Base-by-base conservation (phyloP, 116 monocot species). In the Phalaenopsis hybrid region DNA sequence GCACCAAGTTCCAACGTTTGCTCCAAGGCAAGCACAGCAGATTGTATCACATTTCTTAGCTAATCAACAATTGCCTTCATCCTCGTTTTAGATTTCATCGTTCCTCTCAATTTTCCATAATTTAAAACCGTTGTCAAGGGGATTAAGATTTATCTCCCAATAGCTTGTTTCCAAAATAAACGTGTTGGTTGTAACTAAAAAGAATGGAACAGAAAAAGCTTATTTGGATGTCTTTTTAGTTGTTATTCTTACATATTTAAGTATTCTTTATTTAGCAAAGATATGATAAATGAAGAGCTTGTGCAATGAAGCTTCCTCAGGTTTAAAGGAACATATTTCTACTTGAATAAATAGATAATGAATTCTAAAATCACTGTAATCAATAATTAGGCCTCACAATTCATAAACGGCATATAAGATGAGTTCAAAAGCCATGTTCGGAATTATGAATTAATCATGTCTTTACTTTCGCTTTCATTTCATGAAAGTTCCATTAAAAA, bases 1-100 rank as follows among this genome's bases (percentile, higher is more conserved):
- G 5, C 89, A 92, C 78, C 85, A 88, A 82, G 92, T 92, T 10
- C 92, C 89, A 6, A 76, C 86, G 21, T 82, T 86, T 80, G 74
- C 79, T 10, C 92, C 92, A 1, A 81, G 63, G 77, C 89, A 88
- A 78, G 84, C 89, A 6, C 82, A 10, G 8, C 81, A 82, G 57
- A 77, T 89, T 44, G 21, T 84, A 18, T 45, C 49, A 4, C 82
- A 84, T 44, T 88, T 92, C 88, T 79, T 92, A 57, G 87, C 92
- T 1, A 50, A 86, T 77, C 46, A 88, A 15, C 83, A 87, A 20
- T n/a, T 92, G 80, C 88, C 88, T 76, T 76, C 92, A 46, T 45
- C 77, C 12, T 78, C 86, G 28, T 91, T 83, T 70, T 89, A 87
- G 75, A n/a, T 75, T 44, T 34, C 45, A 44, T 75, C 37, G 13